Conservation (phyloP, 257 asterid species). For the Petrea volubilis region DNA sequence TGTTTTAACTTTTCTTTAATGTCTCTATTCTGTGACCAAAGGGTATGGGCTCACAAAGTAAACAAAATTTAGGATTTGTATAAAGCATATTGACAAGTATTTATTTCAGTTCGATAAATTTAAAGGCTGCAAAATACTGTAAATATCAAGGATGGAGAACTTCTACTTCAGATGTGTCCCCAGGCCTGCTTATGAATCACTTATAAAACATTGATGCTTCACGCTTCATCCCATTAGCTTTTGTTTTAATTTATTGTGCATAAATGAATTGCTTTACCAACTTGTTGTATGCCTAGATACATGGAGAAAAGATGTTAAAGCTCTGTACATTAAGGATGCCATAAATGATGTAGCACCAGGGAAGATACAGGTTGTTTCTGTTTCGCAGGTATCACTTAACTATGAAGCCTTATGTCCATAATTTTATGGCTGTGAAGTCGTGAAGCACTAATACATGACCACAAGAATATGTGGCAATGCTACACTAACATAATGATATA, state of each 20-base stretch:
- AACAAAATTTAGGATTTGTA: neutral
- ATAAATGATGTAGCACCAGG: conserved; percentile 70
- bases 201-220: neutral
- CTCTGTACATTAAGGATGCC: conserved; percentile 60
- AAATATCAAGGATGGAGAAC: neutral
- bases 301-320: conserved; percentile 83
- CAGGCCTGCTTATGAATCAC: conserved; percentile 2
- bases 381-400: conserved; percentile 64
- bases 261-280: conserved; percentile 25
- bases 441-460: conserved; percentile 9
- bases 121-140: conserved; percentile 6
- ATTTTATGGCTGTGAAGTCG: conserved; percentile 5
- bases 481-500: conserved; percentile 15
- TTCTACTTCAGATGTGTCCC: neutral
- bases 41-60: neutral
- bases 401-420: conserved; percentile 16
- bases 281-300: conserved; percentile 59
- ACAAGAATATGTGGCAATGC: conserved; percentile 10
- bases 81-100: neutral
- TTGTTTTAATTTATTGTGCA: neutral
- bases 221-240: neutral
- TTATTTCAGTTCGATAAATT: neutral
- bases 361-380: conserved; percentile 64
- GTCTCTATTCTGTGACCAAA: conserved; percentile 14
- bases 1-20: neutral